Evolutionary conservation across 2,329 filamentous ascomycete species (phyloP), one percentile per base, ranked within the genome.

Genomic region (Capronia americana): DNA sequence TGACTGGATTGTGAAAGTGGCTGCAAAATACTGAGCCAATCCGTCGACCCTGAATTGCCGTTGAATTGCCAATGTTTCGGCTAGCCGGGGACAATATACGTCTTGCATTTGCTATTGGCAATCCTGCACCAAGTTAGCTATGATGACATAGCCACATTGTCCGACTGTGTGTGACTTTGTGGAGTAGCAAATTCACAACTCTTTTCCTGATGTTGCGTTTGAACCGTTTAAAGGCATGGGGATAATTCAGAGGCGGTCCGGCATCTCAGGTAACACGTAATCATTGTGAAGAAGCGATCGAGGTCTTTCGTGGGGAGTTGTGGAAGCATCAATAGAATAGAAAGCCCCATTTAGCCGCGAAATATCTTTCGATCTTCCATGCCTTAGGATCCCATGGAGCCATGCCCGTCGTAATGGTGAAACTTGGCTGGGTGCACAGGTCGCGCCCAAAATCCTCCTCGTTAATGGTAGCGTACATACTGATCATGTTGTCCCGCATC

Each of bases 401-500:
- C 1, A 63, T 63, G 2, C 76, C 76, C 8, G 63, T 57, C 28
- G 63, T 68, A 50, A 79, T 75, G 7, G 66, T 66, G 64, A 79
- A 79, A 64, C 76, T 77, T 10, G 71, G 72, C 68, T 74, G 74
- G 12, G 71, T 71, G 54, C 75, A 74, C 4, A 79, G n/a, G 64
- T 79, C 78, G 11, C 61, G 64, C 32, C 77, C 28, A 12, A 81
- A 73, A 5, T 78, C 76, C 26, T 79, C 77, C n/a, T 78, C 74
- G 67, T 81, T 76, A 32, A 81, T 62, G 2, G 38, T 4, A 34
- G 68, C 66, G 3, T 58, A 58, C 23, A 68, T 60, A 10, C 53
- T 65, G 46, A 81, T 80, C 48, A 80, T 61, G 50, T 74, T 76
- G 54, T 80, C 77, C 17, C 79, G 71, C 73, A 80, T 75, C 30